phyloP scores from a whole-genome alignment of 805 yeast genomes.

The Hanseniaspora lachancei region DNA sequence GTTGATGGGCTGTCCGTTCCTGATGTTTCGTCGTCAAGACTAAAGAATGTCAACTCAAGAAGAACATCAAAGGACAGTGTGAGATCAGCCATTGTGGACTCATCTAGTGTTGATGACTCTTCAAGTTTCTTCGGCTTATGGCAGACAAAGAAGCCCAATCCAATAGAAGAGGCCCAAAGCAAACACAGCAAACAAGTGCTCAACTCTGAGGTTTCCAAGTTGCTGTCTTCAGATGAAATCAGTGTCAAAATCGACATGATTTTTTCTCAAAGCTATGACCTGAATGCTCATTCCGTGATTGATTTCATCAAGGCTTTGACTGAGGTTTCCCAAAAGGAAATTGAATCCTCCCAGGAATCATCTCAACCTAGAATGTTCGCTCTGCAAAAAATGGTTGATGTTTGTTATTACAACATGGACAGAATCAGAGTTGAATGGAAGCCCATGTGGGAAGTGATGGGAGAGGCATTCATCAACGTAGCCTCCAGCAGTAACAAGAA shows the following conservation, averaged over 20 bases:
- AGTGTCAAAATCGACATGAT: slow-evolving; percentile 76
- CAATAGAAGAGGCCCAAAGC: slow-evolving; percentile 54
- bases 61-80: slow-evolving; percentile 9
- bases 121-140: slow-evolving; percentile 42
- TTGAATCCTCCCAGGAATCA: slow-evolving; percentile 72
- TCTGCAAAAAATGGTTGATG: slow-evolving; percentile 89
- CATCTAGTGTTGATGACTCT: slow-evolving; percentile 41
- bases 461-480: slow-evolving; percentile 71
- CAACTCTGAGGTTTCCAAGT: slow-evolving; percentile 42
- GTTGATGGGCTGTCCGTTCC: slow-evolving; percentile 74
- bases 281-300: slow-evolving; percentile 73
- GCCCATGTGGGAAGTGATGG: slow-evolving; percentile 87
- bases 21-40: slow-evolving; percentile 65
- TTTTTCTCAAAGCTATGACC: slow-evolving; percentile 65
- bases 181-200: slow-evolving; percentile 62
- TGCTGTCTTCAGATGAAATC: slow-evolving; percentile 51
- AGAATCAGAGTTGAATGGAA: slow-evolving; percentile 96
- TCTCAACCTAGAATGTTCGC: slow-evolving; percentile 82
- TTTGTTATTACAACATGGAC: slow-evolving; percentile 92
- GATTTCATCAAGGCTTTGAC: slow-evolving; percentile 79
- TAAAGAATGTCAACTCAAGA: slow-evolving; percentile 32
- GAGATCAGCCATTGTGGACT: slow-evolving; percentile 1
- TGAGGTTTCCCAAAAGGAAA: slow-evolving; percentile 79
- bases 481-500: slow-evolving; percentile 57
- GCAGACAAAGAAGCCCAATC: slow-evolving; percentile 41